These are phyloP conservation scores for Deakozyma indianensis DNA, from an alignment of 805 yeast species.

Conservation along the genomic window DNA sequence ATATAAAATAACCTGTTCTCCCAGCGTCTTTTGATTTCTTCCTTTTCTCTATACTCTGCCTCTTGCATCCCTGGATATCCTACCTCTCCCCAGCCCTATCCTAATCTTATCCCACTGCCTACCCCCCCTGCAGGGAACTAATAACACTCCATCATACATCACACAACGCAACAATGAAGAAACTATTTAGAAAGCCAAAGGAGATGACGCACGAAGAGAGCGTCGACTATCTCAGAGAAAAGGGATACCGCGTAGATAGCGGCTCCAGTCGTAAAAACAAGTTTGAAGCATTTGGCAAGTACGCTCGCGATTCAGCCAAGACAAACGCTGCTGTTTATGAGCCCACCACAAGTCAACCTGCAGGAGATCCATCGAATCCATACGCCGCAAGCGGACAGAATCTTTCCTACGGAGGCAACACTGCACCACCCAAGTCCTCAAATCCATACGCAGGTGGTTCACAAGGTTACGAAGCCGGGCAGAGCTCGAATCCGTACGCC, in stretches of 20 bases:
- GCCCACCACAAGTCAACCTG: neutral
- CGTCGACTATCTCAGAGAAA: conserved; percentile 24
- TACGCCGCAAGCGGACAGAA: neutral
- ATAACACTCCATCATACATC: too few relatives aligned
- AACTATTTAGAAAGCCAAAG: conserved; percentile 32
- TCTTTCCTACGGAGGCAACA: neutral
- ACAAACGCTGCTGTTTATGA: neutral
- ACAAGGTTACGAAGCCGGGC: neutral
- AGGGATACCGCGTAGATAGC: conserved; percentile 17
- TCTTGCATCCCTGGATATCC: too few relatives aligned
- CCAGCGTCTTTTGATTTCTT: too few relatives aligned
- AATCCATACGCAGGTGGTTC: neutral
- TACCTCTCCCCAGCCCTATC: too few relatives aligned
- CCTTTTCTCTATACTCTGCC: too few relatives aligned
- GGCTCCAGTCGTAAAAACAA: neutral
- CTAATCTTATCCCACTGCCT: too few relatives aligned
- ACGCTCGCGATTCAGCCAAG: neutral
- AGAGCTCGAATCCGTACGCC: neutral
- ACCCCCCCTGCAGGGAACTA: too few relatives aligned
- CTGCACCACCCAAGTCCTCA: neutral
- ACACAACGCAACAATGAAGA: conserved; percentile 26
- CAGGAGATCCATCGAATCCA: neutral
- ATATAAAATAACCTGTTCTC: too few relatives aligned
- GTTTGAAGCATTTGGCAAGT: neutral
- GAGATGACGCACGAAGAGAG: conserved; percentile 37